These are phyloP conservation scores for Pythium sukuiense DNA, from an alignment of 352 stramenopile genomes.

Conservation along the genomic window DNA sequence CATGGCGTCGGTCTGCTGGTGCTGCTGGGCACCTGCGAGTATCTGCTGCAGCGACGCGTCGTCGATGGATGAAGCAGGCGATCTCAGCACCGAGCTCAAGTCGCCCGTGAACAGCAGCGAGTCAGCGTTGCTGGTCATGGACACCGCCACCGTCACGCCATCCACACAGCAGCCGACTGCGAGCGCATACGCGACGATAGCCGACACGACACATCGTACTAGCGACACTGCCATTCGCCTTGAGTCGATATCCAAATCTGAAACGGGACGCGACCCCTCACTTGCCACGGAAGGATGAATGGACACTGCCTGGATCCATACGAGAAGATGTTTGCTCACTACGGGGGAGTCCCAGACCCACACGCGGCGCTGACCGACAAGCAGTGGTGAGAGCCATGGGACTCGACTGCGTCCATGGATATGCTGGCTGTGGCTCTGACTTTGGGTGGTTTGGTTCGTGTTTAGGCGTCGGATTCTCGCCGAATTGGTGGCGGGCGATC, in stretches of 20 bases:
- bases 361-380: conserved; percentile 7
- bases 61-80: conserved; percentile 8
- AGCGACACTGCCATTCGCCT: not conserved
- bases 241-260: not conserved
- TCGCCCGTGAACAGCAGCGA: conserved; percentile 19
- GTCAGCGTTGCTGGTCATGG: conserved; percentile 1
- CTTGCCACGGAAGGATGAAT: not conserved
- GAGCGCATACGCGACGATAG: not conserved
- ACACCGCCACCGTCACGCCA: too few relatives aligned
- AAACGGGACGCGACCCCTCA: not conserved
- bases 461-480: conserved; percentile 14
- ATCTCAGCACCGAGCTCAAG: conserved; percentile 12
- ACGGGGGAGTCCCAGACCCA: not conserved
- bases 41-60: conserved; percentile 22
- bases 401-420: not conserved
- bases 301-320: conserved; percentile 6
- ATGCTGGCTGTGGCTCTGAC: not conserved
- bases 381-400: conserved; percentile 15
- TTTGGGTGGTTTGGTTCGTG: not conserved
- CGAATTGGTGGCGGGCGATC: not conserved
- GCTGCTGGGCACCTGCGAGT: conserved; percentile 9
- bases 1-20: conserved; percentile 29
- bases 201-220: not conserved
- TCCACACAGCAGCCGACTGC: not conserved
- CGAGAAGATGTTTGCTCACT: not conserved